Percentiles rank a stretch among this genome's conserved stretches.
Conservation (phyloP, 306 rosid species). For the Dryas alaskensis region DNA sequence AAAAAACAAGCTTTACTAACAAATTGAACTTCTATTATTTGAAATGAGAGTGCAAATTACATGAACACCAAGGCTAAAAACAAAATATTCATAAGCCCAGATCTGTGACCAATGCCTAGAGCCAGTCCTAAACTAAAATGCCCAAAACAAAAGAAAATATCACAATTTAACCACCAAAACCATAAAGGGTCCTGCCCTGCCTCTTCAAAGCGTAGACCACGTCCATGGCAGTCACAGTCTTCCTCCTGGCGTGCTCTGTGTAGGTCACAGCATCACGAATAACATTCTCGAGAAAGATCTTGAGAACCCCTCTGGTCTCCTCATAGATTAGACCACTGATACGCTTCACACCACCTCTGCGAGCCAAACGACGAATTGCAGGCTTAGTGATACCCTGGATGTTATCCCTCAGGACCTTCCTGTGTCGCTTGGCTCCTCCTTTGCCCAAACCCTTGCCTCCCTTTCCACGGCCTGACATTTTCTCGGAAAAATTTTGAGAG, state of each 20-base stretch:
- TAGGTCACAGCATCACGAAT: slow-evolving; percentile 54
- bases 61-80: not conserved
- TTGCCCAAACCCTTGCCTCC: slow-evolving; percentile 64
- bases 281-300: slow-evolving; percentile 49
- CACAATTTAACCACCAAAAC: slow-evolving; percentile 40
- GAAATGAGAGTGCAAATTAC: not conserved
- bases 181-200: slow-evolving; percentile 53
- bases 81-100: not conserved
- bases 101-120: not conserved
- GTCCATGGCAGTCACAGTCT: slow-evolving; percentile 55
- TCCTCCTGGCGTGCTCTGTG: slow-evolving; percentile 48
- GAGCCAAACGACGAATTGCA: slow-evolving; percentile 51
- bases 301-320: slow-evolving; percentile 50
- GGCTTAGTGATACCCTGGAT: slow-evolving; percentile 58
- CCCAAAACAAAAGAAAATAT: not conserved
- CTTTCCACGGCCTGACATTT: slow-evolving; percentile 60
- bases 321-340: slow-evolving; percentile 53
- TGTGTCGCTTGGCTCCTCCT: slow-evolving; percentile 56
- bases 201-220: slow-evolving; percentile 51
- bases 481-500: not conserved
- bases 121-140: not conserved
- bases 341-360: slow-evolving; percentile 51
- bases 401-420: slow-evolving; percentile 54
- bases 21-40: not conserved
- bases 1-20: too few species aligned